These are phyloP conservation scores for Encephalitozoon cuniculi DNA, from an alignment of 371 early-diverging fungal species.

Conservation along the genomic window DNA sequence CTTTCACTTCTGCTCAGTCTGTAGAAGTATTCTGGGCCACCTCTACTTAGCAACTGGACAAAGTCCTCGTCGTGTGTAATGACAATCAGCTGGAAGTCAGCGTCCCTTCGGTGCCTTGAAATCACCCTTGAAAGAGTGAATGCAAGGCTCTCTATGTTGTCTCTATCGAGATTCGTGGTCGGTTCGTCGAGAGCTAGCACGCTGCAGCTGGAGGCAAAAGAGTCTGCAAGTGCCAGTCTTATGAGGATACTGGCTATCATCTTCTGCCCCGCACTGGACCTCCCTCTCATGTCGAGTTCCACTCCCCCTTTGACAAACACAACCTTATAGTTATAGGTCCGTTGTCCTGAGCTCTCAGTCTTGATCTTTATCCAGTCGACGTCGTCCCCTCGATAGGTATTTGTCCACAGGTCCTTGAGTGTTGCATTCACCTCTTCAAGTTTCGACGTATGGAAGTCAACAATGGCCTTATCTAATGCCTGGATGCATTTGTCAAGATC, in stretches of 20 bases:
- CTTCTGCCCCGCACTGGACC: conserved; percentile 97
- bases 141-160: conserved; percentile 81
- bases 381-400: conserved; percentile 88
- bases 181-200: conserved; percentile 96
- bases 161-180: conserved; percentile 92
- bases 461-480: conserved; percentile 80
- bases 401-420: conserved; percentile 87
- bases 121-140: conserved; percentile 64
- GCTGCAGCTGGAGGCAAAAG: conserved; percentile 82
- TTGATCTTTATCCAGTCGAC: conserved; percentile 53
- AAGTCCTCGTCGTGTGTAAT: conserved; percentile 99
- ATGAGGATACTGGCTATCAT: conserved; percentile 89
- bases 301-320: conserved; percentile 74
- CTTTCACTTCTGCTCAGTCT: conserved; percentile 52
- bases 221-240: conserved; percentile 87
- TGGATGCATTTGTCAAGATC: conserved; percentile 77
- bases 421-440: conserved; percentile 93
- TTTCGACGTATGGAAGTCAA: conserved; percentile 81
- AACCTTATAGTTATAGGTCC: conserved; percentile 53
- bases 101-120: conserved; percentile 61
- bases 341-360: conserved; percentile 30
- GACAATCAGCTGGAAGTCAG: conserved; percentile 88
- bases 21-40: conserved; percentile 54
- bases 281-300: conserved; percentile 88
- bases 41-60: conserved; percentile 69